Conservation (phyloP, 495 filamentous ascomycete species). For the Lepraria neglecta region DNA sequence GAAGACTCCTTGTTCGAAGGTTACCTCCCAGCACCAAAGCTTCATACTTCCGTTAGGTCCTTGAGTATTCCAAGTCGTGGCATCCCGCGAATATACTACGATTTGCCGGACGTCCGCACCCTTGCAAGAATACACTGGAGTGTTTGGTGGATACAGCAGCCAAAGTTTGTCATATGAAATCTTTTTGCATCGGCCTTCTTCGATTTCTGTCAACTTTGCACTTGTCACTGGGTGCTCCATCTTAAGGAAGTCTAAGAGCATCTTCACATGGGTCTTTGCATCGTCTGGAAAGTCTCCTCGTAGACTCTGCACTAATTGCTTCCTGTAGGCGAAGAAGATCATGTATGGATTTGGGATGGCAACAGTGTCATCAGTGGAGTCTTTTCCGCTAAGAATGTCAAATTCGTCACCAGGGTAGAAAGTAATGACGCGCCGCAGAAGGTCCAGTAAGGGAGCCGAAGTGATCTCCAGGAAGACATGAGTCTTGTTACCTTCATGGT, state of each 20-base stretch:
- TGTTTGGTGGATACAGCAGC: conserved; percentile 20
- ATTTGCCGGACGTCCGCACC: conserved; percentile 19
- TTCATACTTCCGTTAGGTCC: conserved; percentile 13
- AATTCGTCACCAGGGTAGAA: conserved; percentile 27
- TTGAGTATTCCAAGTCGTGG: conserved; percentile 9
- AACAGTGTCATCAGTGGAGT: conserved; percentile 17
- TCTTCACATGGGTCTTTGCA: conserved; percentile 17
- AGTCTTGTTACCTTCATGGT: conserved; percentile 20
- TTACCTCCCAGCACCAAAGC: conserved; percentile 22
- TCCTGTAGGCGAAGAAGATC: conserved; percentile 21
- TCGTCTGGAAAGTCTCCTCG: conserved; percentile 16
- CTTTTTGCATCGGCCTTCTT: conserved; percentile 20
- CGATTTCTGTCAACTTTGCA: conserved; percentile 21
- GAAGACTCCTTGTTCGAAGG: conserved; percentile 19
- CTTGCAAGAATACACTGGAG: conserved; percentile 18
- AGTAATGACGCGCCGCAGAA: conserved; percentile 21
- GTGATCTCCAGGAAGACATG: conserved; percentile 21
- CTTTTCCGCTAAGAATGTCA: conserved; percentile 21
- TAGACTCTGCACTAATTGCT: conserved; percentile 13
- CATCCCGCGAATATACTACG: conserved; percentile 19
- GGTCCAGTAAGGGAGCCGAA: conserved; percentile 18
- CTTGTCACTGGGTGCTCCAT: conserved; percentile 4
- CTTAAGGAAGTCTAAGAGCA: conserved; percentile 22
- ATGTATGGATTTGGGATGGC: conserved; percentile 20
- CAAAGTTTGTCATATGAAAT: conserved; percentile 16